These are phyloP conservation scores for Teunomyces kruisii DNA, from an alignment of 805 yeast genomes.

Conservation along the genomic window DNA sequence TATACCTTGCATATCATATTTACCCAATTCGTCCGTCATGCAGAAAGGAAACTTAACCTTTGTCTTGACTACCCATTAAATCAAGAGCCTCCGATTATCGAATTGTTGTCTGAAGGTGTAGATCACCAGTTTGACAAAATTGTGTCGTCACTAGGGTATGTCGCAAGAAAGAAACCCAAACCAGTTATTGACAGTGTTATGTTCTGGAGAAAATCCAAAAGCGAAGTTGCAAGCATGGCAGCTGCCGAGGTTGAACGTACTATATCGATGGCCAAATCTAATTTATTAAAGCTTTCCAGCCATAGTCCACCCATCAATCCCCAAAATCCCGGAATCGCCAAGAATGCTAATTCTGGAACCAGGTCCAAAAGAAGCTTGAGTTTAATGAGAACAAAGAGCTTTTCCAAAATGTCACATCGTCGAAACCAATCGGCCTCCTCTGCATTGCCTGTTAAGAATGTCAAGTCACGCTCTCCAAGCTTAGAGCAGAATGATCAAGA, in stretches of 20 bases:
- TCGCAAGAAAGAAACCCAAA: slow-evolving; percentile 86
- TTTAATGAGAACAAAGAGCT: slow-evolving; percentile 40
- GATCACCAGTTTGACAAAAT: slow-evolving; percentile 87
- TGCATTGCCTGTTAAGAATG: slow-evolving; percentile 12
- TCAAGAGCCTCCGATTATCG: slow-evolving; percentile 77
- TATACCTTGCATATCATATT: slow-evolving; percentile 92
- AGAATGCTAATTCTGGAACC: slow-evolving; percentile 9
- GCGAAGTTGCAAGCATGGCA: slow-evolving; percentile 68
- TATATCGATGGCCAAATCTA: slow-evolving; percentile 44
- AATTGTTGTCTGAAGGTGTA: slow-evolving; percentile 77
- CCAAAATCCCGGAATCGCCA: slow-evolving; percentile 14
- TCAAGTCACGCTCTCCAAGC: slow-evolving; percentile 19
- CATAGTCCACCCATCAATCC: slow-evolving; percentile 7
- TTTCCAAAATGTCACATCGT: slow-evolving; percentile 42
- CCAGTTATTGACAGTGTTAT: slow-evolving; percentile 96
- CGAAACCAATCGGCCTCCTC: slow-evolving; percentile 52
- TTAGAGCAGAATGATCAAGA: slow-evolving; percentile 15
- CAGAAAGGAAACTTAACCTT: slow-evolving; percentile 79
- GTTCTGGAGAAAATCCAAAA: slow-evolving; percentile 96
- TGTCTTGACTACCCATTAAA: slow-evolving; percentile 66
- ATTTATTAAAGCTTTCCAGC: slow-evolving; percentile 40
- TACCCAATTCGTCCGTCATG: slow-evolving; percentile 91
- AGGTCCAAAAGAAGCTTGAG: slow-evolving; percentile 41
- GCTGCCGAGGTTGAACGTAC: slow-evolving; percentile 40
- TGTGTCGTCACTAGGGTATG: slow-evolving; percentile 82